A percentile compares a stretch with the other conserved stretches of the same genome.
Evolutionary conservation across 352 stramenopile genomes (phyloP).

Genomic region (Phytophthora meadii): DNA sequence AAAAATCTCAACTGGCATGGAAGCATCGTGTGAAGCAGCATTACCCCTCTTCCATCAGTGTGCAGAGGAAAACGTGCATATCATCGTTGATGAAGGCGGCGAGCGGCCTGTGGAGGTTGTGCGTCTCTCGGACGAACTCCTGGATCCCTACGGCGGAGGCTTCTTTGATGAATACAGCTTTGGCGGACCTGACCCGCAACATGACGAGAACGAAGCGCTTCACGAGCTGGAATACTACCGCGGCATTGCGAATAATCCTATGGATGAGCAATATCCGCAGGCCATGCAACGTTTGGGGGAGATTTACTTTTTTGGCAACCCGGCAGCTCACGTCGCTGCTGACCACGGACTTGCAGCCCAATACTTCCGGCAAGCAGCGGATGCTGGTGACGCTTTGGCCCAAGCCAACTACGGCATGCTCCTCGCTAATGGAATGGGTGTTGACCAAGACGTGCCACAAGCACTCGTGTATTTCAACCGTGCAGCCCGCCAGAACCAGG

Average conservation of each 20-base stretch:
- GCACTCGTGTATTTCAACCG: slow-evolving; percentile 69
- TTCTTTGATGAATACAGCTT: slow-evolving; percentile 38
- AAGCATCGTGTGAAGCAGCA: slow-evolving; percentile 45
- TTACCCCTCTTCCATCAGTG: slow-evolving; percentile 58
- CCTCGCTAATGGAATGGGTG: slow-evolving; percentile 69
- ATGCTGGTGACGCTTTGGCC: slow-evolving; percentile 64
- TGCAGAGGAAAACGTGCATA: slow-evolving; percentile 63
- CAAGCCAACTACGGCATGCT: slow-evolving; percentile 82
- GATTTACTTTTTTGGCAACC: slow-evolving; percentile 79
- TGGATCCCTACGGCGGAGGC: slow-evolving; percentile 18
- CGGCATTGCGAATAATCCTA: slow-evolving; percentile 59
- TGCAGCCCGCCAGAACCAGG: slow-evolving; percentile 59
- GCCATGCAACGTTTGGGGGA: slow-evolving; percentile 73
- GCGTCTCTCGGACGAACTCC: slow-evolving; percentile 60
- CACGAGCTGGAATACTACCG: slow-evolving; percentile 75
- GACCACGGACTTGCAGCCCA: slow-evolving; percentile 56
- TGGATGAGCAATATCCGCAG: slow-evolving; percentile 63
- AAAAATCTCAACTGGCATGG: background rate
- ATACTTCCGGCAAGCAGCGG: slow-evolving; percentile 74
- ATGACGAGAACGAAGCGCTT: slow-evolving; percentile 49
- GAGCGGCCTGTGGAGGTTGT: slow-evolving; percentile 48
- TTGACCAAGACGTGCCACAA: slow-evolving; percentile 60
- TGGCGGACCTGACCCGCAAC: slow-evolving; percentile 14
- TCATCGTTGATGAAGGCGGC: slow-evolving; percentile 57
- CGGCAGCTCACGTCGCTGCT: slow-evolving; percentile 54